Evolutionary conservation across 129 eudicot genomes (phyloP), one percentile per base, ranked within the genome.

Genomic region (Centaurea solstitialis): DNA sequence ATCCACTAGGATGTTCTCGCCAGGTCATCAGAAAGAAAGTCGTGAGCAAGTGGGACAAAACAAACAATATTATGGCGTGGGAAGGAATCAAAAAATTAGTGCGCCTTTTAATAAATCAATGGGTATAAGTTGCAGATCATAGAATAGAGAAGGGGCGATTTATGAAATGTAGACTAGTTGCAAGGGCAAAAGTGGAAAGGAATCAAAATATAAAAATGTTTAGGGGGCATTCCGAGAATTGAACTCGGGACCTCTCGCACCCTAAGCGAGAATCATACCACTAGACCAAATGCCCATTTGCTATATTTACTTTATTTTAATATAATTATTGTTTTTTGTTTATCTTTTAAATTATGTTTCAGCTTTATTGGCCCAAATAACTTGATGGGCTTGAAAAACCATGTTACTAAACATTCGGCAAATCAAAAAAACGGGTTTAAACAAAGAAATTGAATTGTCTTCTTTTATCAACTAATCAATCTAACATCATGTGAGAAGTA

Each of bases 171-270:
- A n/a, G n/a, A n/a, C n/a, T n/a, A n/a, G n/a, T n/a, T n/a, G n/a
- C n/a, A n/a, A n/a, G n/a, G n/a, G n/a, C n/a, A n/a, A n/a, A n/a
- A n/a, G n/a, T n/a, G n/a, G n/a, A n/a, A n/a, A n/a, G n/a, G 17
- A 17, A 12, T 0, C 3, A 4, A 18, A 57, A 13, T 3, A n/a
- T 11, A 13, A 15, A 57, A 57, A 17, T 5, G 2, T 0, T 15
- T 0, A n/a, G 2, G 94, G 93, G 93, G 96, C 98, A 90, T 93
- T 90, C 93, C 98, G 96, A 93, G 93, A 93, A 93, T 93, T 87
- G 96, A 93, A 93, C 96, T 90, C 97, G 96, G 97, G 96, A 90
- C 96, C 98, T 93, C 98, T 93, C 96, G 91, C 98, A 93, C 98
- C 96, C 96, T 85, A 93, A 90, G 98, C 92, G 98, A 93, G 98